These are phyloP conservation scores for Halophytophthora polymorphica DNA, from an alignment of 352 stramenopile genomes.

Conservation along the genomic window DNA sequence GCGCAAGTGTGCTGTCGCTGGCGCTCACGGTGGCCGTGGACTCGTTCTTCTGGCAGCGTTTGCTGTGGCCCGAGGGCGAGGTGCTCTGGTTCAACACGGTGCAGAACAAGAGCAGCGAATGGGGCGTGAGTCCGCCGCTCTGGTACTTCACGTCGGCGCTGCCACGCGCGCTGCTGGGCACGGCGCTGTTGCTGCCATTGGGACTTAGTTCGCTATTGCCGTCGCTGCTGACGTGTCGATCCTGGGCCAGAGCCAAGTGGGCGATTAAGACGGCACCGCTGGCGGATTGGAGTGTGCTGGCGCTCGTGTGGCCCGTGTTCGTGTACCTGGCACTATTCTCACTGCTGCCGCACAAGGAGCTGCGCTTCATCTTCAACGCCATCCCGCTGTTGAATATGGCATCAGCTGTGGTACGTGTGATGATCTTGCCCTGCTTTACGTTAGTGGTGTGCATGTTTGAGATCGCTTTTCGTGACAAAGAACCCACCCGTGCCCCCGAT, in stretches of 20 bases:
- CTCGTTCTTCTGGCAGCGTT: slow-evolving; percentile 93
- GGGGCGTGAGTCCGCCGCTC: slow-evolving; percentile 92
- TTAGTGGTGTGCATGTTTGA: no score
- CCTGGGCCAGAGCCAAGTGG: slow-evolving; percentile 35
- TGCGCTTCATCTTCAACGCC: slow-evolving; percentile 97
- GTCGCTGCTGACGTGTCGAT: slow-evolving; percentile 34
- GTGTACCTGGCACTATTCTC: slow-evolving; percentile 95
- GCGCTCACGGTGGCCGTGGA: slow-evolving; percentile 89
- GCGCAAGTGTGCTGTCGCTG: slow-evolving; percentile 68
- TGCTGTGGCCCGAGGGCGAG: slow-evolving; percentile 97
- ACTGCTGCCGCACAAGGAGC: slow-evolving; percentile 97
- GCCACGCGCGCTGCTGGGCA: slow-evolving; percentile 86
- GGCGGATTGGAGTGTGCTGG: slow-evolving; percentile 46
- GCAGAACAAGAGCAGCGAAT: slow-evolving; percentile 96
- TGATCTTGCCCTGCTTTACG: no score
- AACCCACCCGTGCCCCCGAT: no score
- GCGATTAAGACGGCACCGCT: slow-evolving; percentile 39
- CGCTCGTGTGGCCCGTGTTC: slow-evolving; percentile 62
- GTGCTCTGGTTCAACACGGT: slow-evolving; percentile 97
- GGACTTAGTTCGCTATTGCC: slow-evolving; percentile 67
- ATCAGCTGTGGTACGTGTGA: slow-evolving; percentile 83
- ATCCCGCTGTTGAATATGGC: slow-evolving; percentile 95
- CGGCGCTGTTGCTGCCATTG: slow-evolving; percentile 80
- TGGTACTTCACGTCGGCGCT: slow-evolving; percentile 97
- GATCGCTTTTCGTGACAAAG: no score